Base-by-base conservation (phyloP, 176 grass and related monocot species). In the Oryza coarctata region DNA sequence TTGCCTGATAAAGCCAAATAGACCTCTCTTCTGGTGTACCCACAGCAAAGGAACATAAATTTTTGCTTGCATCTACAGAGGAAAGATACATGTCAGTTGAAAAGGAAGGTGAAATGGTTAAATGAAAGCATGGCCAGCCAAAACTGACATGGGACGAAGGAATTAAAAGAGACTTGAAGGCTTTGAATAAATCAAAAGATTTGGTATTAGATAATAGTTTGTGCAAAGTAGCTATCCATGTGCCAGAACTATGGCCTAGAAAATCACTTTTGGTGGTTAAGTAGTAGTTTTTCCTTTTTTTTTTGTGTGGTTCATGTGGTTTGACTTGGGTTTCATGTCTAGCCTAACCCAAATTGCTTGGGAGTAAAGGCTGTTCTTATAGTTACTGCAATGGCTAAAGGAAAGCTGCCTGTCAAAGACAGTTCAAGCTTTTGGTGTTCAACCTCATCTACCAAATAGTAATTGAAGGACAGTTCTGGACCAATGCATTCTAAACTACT, bases 1-100 rank as follows among this genome's bases (percentile, higher is more conserved):
- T 90, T 71, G 92, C 47, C 79, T 98, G 95, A 85, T 93, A 94
- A 65, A 89, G 88, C 95, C 95, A 98, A 82, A 87, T 82, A 70
- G 90, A 98, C 73, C 74, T 98, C 79, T 94, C 95, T 83, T 93
- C 88, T 43, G 65, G 78, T 2, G 57, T 70, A 77, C 95, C 86
- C 79, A 93, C 52, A 64, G 88, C 86, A 55, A 98, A 74, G 17
- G 86, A 93, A 82, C 95, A 98, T 68, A 93, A 94, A 55, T 89
- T 94, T 82, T 91, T 92, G 25, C 84, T 86, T 82, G 58, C 44
- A 88, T 94, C 95, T 97, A 80, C 83, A 90, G 79, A 94, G 66
- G 78, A 32, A 78, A 70, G 23, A 78, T 70, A 80, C 28, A 83
- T 63, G 44, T 88, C 36, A 90, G 81, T 84, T 64, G 18, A 62